phyloP scores from a whole-genome alignment of 2,329 filamentous ascomycete species.

The Zasmidium cellare region DNA sequence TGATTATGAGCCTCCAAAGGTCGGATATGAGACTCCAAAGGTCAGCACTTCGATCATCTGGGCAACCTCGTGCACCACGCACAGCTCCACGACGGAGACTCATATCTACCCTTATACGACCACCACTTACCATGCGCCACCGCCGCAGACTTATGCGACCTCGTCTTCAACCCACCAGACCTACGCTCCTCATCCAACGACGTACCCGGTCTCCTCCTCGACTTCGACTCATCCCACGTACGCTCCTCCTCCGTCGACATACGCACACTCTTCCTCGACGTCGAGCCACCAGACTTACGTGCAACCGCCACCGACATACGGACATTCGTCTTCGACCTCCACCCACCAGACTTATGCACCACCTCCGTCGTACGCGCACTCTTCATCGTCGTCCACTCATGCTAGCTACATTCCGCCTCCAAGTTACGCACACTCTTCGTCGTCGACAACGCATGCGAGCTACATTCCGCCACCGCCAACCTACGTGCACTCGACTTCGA shows the following conservation, averaged over 20 bases:
- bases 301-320: not conserved
- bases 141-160: not conserved
- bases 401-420: not conserved
- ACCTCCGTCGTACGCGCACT: not conserved
- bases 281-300: not conserved
- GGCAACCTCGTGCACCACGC: not conserved
- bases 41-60: not conserved
- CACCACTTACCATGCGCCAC: not conserved
- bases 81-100: not conserved
- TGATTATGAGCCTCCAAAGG: not conserved
- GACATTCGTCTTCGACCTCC: not conserved
- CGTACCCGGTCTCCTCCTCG: not conserved
- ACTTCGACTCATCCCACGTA: not conserved
- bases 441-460: not conserved
- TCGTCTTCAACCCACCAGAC: not conserved
- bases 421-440: not conserved
- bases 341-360: not conserved
- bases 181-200: not conserved
- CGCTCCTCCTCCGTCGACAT: not conserved
- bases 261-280: no score
- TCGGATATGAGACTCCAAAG: no score
- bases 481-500: not conserved
- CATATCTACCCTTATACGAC: slow-evolving; percentile 1
- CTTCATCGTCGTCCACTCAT: not conserved
- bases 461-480: not conserved